Evolutionary conservation across 78 protist genomes (phyloP).

Genomic region (Dictyostelium capitatum): DNA sequence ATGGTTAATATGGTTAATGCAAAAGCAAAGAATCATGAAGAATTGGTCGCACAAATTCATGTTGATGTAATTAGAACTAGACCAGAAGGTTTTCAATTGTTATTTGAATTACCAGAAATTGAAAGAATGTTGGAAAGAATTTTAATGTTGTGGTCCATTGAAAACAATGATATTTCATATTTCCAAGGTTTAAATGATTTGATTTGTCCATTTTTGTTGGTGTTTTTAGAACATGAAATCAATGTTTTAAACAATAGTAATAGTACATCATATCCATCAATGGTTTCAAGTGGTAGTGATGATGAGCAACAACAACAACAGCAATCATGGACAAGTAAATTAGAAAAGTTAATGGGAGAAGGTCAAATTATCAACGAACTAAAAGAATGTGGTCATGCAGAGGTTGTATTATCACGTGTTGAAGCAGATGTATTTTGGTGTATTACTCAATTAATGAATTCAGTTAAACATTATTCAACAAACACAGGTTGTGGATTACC

Average conservation of each 20-base stretch:
- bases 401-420: conserved; percentile 19
- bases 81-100: conserved; percentile 60
- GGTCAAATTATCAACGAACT: conserved; percentile 33
- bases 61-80: conserved; percentile 75
- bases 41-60: conserved; percentile 57
- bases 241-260: background rate
- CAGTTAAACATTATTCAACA: conserved; percentile 55
- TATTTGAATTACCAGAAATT: conserved; percentile 63
- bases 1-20: background rate
- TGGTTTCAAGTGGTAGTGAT: background rate
- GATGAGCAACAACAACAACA: background rate
- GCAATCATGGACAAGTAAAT: background rate
- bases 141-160: conserved; percentile 57
- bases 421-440: conserved; percentile 77
- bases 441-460: conserved; percentile 35
- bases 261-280: conserved; percentile 31
- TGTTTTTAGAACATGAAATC: conserved; percentile 36
- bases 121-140: conserved; percentile 69
- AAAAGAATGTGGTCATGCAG: conserved; percentile 8
- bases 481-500: conserved; percentile 77
- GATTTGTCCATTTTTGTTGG: conserved; percentile 64
- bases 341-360: conserved; percentile 52
- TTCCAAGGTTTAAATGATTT: conserved; percentile 79
- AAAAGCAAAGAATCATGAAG: conserved; percentile 34
- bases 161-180: conserved; percentile 62